A percentile compares a stretch with the other conserved stretches of the same genome.
Evolutionary conservation across 495 filamentous ascomycete species (phyloP).

Genomic region (Podospora appendiculata): DNA sequence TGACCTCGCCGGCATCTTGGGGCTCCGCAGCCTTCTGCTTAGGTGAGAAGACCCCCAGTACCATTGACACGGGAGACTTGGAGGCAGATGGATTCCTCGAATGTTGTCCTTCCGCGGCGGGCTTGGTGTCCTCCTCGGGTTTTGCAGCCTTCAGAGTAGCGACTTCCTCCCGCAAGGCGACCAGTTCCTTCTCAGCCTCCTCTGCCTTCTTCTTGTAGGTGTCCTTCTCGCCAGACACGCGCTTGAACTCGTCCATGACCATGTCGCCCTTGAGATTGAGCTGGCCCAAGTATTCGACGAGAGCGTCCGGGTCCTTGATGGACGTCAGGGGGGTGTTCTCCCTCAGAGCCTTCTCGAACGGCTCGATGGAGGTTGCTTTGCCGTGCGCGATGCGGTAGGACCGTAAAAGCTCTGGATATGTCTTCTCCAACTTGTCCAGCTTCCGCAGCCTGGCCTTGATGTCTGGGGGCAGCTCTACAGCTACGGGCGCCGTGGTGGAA

Average conservation of each 20-base stretch:
- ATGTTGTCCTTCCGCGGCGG: conserved; percentile 1
- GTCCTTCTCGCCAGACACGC: conserved; percentile 75
- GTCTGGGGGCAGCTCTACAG: conserved; percentile 64
- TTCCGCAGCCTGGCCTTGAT: conserved; percentile 63
- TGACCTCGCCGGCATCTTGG: conserved; percentile 40
- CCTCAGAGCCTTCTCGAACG: conserved; percentile 81
- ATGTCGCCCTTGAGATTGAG: conserved; percentile 79
- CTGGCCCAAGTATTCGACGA: conserved; percentile 93
- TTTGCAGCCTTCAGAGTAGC: conserved; percentile 15
- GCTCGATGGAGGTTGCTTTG: conserved; percentile 75
- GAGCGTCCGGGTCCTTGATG: conserved; percentile 73
- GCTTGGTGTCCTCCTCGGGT: conserved; percentile 5
- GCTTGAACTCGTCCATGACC: conserved; percentile 86
- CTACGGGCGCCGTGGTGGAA: conserved; percentile 7
- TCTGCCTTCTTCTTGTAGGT: conserved; percentile 67
- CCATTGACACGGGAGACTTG: conserved; percentile 32
- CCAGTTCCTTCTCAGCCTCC: conserved; percentile 57
- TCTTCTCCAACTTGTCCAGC: conserved; percentile 77
- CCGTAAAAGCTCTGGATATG: conserved; percentile 81
- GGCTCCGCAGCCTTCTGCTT: conserved; percentile 33
- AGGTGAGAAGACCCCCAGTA: conserved; percentile 39
- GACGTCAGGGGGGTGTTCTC: conserved; percentile 88
- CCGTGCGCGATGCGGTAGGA: conserved; percentile 88
- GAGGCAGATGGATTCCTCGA: conserved; percentile 13
- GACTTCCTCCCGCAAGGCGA: conserved; percentile 42